These are phyloP conservation scores for Pholiota molesta DNA, from an alignment of 768 basidiomycete genomes.

Conservation along the genomic window DNA sequence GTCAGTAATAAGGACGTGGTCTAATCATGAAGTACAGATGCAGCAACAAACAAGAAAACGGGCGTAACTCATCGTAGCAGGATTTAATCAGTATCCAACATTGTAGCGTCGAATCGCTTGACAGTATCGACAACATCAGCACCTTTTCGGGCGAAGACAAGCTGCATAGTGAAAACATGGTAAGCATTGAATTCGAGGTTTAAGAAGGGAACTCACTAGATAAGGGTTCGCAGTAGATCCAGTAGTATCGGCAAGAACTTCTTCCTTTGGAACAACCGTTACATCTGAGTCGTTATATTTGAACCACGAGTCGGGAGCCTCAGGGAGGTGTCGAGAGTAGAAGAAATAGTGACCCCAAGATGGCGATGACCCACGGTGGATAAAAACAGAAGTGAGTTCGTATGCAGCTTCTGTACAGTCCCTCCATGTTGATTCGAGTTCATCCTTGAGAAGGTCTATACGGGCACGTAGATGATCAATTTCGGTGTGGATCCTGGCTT, in stretches of 20 bases:
- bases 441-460: conserved; percentile 58
- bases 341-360: conserved; percentile 96
- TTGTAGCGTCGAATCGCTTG: conserved; percentile 56
- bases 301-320: conserved; percentile 84
- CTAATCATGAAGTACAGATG: conserved; percentile 22
- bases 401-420: conserved; percentile 71
- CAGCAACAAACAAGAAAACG: conserved; percentile 18
- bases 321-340: conserved; percentile 87
- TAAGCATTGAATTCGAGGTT: background rate
- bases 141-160: conserved; percentile 84
- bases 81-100: conserved; percentile 22
- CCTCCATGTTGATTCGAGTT: conserved; percentile 77
- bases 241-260: conserved; percentile 90
- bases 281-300: conserved; percentile 96
- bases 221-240: conserved; percentile 90
- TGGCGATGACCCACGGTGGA: conserved; percentile 87
- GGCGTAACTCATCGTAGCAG: conserved; percentile 1
- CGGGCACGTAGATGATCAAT: conserved; percentile 56
- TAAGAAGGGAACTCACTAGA: conserved; percentile 53
- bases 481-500: conserved; percentile 52
- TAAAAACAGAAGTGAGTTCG: conserved; percentile 92
- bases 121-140: conserved; percentile 82
- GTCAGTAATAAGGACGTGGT: conserved; percentile 14
- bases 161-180: conserved; percentile 41
- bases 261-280: conserved; percentile 71